Evolutionary conservation across 371 early-diverging fungal genomes (phyloP), one percentile per base, ranked within the genome.

Genomic region (Mortierella sp.): DNA sequence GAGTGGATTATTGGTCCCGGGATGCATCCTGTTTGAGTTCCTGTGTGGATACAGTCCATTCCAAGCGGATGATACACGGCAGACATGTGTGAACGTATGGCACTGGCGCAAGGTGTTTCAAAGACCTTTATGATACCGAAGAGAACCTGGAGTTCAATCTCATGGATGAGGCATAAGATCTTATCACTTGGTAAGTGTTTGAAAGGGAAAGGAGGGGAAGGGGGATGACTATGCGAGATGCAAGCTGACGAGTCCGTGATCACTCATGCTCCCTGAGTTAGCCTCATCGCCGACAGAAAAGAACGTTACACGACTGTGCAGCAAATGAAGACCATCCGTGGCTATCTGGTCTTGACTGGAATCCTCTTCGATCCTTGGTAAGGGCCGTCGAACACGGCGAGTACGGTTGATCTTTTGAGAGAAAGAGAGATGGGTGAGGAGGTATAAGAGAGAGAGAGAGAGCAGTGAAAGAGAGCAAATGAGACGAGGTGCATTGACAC

Each of bases 21-120:
- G 97, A 0, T 93, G 94, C 71, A 94, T 97, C 45, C 65, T 97
- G 39, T 96, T 94, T 84, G 97, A 97, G 82, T 89, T 89, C 61
- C 81, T 90, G 43, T 83, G 88, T 24, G 92, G 91, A 6, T 92
- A 87, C 71, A 90, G 94, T 43, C 94, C 94, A 9, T 94, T 94
- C 80, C 87, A 93, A 3, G 94, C 89, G 3, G 87, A 86, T 10
- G 86, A 85, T 23, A 85, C 86, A 23, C 90, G 92, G 54, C 92
- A 94, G 62, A 90, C 91, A 10, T 94, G 93, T 90, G 83, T 88
- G 62, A 94, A 93, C 81, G 89, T 93, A n/a, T 90, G 87, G 81
- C 88, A 92, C 78, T 93, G 93, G 93, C 61, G 83, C 28, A 81
- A 82, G 56, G 90, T 90, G 0, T 80, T 94, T 55, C 89, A 86